Percentiles rank a stretch among this genome's conserved stretches.
These are phyloP conservation scores for Eucalyptus paniculata DNA, from an alignment of 345 rosid species.

Conservation along the genomic window DNA sequence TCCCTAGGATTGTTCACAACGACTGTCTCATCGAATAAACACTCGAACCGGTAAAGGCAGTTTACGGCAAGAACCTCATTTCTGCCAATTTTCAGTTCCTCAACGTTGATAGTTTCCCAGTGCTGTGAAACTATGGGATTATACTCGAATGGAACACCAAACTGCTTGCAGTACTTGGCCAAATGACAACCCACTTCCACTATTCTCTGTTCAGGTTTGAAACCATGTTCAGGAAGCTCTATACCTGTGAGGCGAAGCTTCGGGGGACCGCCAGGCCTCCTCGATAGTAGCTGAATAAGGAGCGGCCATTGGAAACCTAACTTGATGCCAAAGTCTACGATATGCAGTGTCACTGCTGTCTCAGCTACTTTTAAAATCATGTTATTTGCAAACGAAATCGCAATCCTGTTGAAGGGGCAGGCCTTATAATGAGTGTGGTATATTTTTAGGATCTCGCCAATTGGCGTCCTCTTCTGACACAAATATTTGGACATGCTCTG, in stretches of 20 bases:
- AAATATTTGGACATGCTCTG: not conserved
- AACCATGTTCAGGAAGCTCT: constrained; percentile 34
- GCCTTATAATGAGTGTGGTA: constrained; percentile 13
- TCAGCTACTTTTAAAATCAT: constrained; percentile 15
- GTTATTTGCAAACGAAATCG: constrained; percentile 15
- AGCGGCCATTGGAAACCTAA: constrained; percentile 47
- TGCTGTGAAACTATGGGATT: constrained; percentile 17
- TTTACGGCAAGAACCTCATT: constrained; percentile 31
- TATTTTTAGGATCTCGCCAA: constrained; percentile 19
- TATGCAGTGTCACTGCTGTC: constrained; percentile 17
- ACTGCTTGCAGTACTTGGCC: constrained; percentile 27
- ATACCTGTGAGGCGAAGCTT: constrained; percentile 43
- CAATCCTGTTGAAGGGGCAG: constrained; percentile 21
- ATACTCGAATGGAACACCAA: constrained; percentile 30
- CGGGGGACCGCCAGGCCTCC: constrained; percentile 26
- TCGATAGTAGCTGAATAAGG: constrained; percentile 28
- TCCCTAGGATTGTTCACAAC: constrained; percentile 24
- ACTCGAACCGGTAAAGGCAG: constrained; percentile 9
- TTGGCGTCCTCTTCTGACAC: not conserved
- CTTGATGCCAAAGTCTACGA: constrained; percentile 40
- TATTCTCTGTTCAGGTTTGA: constrained; percentile 21
- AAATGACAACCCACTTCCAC: constrained; percentile 27
- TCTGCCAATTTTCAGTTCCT: constrained; percentile 16
- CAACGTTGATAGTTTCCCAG: constrained; percentile 31
- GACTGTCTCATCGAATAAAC: constrained; percentile 31